Base-by-base conservation (phyloP, 2,329 filamentous ascomycete genomes). In the Penicillium griseofulvum region DNA sequence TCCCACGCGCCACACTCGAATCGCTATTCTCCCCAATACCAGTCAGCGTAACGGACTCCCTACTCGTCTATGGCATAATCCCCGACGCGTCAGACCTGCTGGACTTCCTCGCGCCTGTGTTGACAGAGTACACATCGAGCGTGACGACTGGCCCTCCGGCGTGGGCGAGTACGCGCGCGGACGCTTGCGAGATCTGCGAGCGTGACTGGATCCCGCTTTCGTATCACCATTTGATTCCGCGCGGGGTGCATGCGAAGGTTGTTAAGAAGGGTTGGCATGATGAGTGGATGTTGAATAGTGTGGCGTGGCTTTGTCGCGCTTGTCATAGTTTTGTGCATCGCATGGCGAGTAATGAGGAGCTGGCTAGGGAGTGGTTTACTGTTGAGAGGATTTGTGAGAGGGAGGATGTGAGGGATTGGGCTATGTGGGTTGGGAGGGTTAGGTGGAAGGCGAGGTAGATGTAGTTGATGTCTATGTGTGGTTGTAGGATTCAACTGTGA, bases 201-300 rank as follows among this genome's bases (percentile, higher is more conserved):
- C 80, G 90, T 1, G 83, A 85, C 58, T 91, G 89, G 84, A 83
- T 94, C 22, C 84, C 85, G 9, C 73, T 94, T 57, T 89, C 87
- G 1, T 95, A 94, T 69, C 91, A 96, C 68, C 91, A 95, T 74
- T 77, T 96, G 41, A 91, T 96, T 51, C 91, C 91, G n/a, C 82
- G 85, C 38, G 82, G 83, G 41, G 86, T 90, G 56, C 90, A 95
- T 72, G 85, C 82, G 8, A 90, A 91, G 69, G 89, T 83, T 4
- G 70, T 90, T 37, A 90, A 89, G 77, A 79, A 89, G 39, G 88
- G 87, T 1, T 95, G 90, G 90, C 89, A 92, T 76, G 81, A 82
- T 4, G 83, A 85, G 59, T 88, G 89, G 71, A 83, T 86, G 74
- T 71, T 95, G 71, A 85, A 89, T 65, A 91, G 86, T 68, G 91